Evolutionary conservation across 768 basidiomycete species (phyloP), one percentile per base, ranked within the genome.

Genomic region (Leccinellum rugosiceps): DNA sequence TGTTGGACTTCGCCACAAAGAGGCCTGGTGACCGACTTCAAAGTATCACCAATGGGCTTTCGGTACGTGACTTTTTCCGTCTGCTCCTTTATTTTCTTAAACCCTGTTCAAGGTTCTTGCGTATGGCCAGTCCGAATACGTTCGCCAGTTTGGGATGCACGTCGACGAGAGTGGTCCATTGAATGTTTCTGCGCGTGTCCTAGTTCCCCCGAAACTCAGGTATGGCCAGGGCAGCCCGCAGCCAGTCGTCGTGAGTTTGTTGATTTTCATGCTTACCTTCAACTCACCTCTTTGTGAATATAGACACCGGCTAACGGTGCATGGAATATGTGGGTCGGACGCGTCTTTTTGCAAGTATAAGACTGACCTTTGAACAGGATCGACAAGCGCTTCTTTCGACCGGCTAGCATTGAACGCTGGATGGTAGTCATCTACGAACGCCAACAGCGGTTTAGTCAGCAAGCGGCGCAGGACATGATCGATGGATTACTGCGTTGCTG

Each of bases 111-210:
- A 86, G 83, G 80, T 85, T 38, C 74, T 88, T 55, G 78, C 80
- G 26, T 90, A 90, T 61, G 85, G 86, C 0, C 83, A 87, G 68
- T 89, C 87, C 0, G 83, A 90, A 69, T 90, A 88, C 60, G 82
- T 92, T 32, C 78, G 81, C 43, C 78, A 85, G 66, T 92, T 92
- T 60, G 88, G 88, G 8, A 83, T 93, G 80, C 60, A 74, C 3
- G 84, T 93, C 19, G 75, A 74, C 17, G 59, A 83, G 50, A 64
- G 76, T 1, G 79, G 78, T 4, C 85, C 88, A 0, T 75, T 90
- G 34, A 75, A 66, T 32, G 75, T 90, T 32, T 70, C 79, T 23
- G 90, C 88, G 0, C 79, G 91, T 3, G 73, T 91, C 14, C 68
- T 92, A 15, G 72, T 75, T 13, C 79, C 88, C 0, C 90, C 91